These are phyloP conservation scores for Globisporangium recalcitrans DNA, from an alignment of 352 stramenopile genomes.

Conservation along the genomic window DNA sequence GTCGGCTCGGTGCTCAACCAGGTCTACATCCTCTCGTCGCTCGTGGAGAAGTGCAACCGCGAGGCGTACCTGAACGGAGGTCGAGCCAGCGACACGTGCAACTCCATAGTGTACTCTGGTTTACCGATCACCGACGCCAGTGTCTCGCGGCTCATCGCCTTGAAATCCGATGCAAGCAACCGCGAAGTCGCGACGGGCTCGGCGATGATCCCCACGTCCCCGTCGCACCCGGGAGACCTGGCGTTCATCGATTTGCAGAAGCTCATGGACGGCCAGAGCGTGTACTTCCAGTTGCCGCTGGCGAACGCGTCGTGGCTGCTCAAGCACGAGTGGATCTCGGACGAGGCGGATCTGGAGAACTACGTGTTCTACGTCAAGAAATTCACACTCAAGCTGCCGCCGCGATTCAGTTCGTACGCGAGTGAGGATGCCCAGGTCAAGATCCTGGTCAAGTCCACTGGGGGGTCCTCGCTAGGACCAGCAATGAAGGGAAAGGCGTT, in stretches of 20 bases:
- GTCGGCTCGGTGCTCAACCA: neutral
- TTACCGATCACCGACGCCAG: slow-evolving; percentile 1
- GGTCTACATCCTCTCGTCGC: neutral
- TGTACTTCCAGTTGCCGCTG: neutral
- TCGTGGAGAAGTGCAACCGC: slow-evolving; percentile 2
- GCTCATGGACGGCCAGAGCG: slow-evolving; percentile 1
- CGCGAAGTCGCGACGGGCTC: neutral
- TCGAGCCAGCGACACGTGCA: neutral
- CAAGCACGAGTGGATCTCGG: neutral
- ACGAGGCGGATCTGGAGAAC: neutral
- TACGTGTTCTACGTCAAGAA: slow-evolving; percentile 7
- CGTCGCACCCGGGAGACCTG: neutral
- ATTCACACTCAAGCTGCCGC: slow-evolving; percentile 1
- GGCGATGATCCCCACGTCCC: neutral
- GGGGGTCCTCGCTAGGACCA: neutral
- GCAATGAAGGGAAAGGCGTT: neutral
- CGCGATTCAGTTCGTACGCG: neutral
- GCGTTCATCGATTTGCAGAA: slow-evolving; percentile 4
- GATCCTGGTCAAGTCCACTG: neutral
- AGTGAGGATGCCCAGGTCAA: neutral
- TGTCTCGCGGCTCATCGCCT: neutral
- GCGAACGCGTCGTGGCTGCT: slow-evolving; percentile 1
- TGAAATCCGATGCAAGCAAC: neutral
- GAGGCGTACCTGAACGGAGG: slow-evolving; percentile 1
- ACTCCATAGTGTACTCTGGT: neutral